Evolutionary conservation across 352 stramenopile species (phyloP).

Genomic region (Globisporangium polare): DNA sequence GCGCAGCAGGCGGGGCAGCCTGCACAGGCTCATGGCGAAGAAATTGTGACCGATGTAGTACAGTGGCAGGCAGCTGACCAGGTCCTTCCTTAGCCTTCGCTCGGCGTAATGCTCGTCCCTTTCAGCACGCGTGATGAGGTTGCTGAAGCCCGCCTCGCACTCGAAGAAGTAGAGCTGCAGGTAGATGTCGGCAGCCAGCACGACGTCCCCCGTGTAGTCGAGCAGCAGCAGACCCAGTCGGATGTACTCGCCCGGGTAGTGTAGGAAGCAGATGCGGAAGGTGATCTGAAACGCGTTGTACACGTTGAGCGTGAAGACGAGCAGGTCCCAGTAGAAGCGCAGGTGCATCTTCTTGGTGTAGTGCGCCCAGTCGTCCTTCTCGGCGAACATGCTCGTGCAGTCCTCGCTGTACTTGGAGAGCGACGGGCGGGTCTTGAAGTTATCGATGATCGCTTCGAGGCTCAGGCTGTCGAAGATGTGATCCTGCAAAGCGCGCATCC

Average conservation of each 20-base stretch:
- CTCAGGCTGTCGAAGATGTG: constrained; percentile 43
- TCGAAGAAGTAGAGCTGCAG: constrained; percentile 80
- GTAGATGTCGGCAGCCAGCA: constrained; percentile 51
- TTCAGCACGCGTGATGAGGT: constrained; percentile 48
- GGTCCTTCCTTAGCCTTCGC: constrained; percentile 34
- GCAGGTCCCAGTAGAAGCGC: constrained; percentile 58
- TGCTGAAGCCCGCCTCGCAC: constrained; percentile 46
- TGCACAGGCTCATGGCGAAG: constrained; percentile 50
- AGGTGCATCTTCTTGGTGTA: constrained; percentile 48
- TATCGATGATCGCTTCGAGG: constrained; percentile 47
- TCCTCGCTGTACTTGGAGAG: constrained; percentile 48
- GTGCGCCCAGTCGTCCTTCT: constrained; percentile 42
- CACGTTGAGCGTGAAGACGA: constrained; percentile 45
- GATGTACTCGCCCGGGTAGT: constrained; percentile 19
- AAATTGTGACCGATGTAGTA: constrained; percentile 65
- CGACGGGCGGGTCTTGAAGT: constrained; percentile 35
- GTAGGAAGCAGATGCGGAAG: constrained; percentile 67
- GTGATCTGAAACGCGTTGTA: constrained; percentile 71
- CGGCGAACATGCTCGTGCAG: constrained; percentile 58
- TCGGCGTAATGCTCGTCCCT: constrained; percentile 35
- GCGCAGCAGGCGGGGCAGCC: constrained; percentile 53
- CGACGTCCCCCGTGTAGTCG: constrained; percentile 38
- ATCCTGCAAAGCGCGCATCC: constrained; percentile 34
- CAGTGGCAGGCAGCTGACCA: constrained; percentile 44
- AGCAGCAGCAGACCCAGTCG: constrained; percentile 26